These are phyloP conservation scores for Carex arenaria DNA, from an alignment of 202 grass and related monocot genomes.

Conservation along the genomic window DNA sequence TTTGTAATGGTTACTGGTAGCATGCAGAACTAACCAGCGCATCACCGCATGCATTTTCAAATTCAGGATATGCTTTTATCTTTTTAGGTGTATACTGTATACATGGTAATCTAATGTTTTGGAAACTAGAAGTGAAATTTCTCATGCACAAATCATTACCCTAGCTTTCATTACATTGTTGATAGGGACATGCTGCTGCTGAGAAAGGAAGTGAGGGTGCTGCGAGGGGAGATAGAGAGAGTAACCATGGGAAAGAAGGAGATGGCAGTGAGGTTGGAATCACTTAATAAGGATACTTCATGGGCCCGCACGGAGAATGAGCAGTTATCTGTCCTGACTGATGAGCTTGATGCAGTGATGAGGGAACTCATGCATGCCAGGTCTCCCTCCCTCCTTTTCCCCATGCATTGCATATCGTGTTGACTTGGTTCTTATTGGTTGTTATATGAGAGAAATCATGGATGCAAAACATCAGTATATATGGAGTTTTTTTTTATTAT, in stretches of 20 bases:
- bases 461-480: background rate
- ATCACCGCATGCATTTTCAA: background rate
- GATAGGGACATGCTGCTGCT: constrained; percentile 52
- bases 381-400: constrained; percentile 6
- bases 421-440: constrained; percentile 23
- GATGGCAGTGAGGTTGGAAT: constrained; percentile 49
- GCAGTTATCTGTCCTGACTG: constrained; percentile 47
- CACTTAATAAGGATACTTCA: constrained; percentile 47
- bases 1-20: background rate
- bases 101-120: background rate
- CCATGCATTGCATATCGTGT: background rate
- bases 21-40: background rate
- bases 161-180: background rate
- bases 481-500: background rate
- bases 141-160: background rate
- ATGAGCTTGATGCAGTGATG: constrained; percentile 50
- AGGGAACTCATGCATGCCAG: constrained; percentile 51
- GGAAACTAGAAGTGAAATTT: background rate
- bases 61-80: background rate
- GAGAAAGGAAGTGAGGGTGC: constrained; percentile 45
- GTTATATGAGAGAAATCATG: constrained; percentile 2
- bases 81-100: background rate
- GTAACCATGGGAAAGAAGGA: constrained; percentile 55
- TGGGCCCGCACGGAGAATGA: constrained; percentile 48
- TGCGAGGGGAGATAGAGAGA: constrained; percentile 61